These are phyloP conservation scores for Tuber calosporum DNA, from an alignment of 495 filamentous ascomycete species.

Conservation along the genomic window DNA sequence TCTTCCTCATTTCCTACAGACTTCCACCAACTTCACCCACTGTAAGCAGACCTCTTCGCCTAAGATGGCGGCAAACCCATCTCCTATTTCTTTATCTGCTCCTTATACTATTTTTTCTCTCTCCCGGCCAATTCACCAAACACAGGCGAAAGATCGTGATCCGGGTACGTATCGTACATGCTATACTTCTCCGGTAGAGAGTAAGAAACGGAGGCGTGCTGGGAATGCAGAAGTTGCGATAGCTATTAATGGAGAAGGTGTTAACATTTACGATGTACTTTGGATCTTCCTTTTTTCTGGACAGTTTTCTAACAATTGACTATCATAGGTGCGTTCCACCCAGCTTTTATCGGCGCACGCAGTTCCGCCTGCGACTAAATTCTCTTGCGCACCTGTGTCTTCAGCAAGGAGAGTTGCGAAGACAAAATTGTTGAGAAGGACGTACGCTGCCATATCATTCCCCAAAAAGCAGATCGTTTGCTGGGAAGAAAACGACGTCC, in stretches of 20 bases:
- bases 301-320: conserved; percentile 8
- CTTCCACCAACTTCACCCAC: conserved; percentile 10
- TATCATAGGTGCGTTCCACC: conserved; percentile 32
- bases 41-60: background rate
- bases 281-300: conserved; percentile 7
- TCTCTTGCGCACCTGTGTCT: conserved; percentile 38
- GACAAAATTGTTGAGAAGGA: conserved; percentile 19
- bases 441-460: conserved; percentile 37
- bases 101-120: conserved; percentile 39
- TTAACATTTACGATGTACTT: conserved; percentile 87
- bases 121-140: conserved; percentile 38
- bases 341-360: conserved; percentile 40
- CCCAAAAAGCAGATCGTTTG: conserved; percentile 38
- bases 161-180: conserved; percentile 31
- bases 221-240: conserved; percentile 60
- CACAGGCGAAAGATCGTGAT: conserved; percentile 29
- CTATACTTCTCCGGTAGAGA: conserved; percentile 44
- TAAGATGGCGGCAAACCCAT: conserved; percentile 17
- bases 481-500: conserved; percentile 37
- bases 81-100: conserved; percentile 37
- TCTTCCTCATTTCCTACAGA: conserved; percentile 16
- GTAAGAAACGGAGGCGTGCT: conserved; percentile 59
- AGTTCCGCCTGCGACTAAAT: conserved; percentile 37
- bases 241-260: conserved; percentile 80
- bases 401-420: conserved; percentile 13